phyloP scores from a whole-genome alignment of 805 yeast genomes.

The Candida boleticola region DNA sequence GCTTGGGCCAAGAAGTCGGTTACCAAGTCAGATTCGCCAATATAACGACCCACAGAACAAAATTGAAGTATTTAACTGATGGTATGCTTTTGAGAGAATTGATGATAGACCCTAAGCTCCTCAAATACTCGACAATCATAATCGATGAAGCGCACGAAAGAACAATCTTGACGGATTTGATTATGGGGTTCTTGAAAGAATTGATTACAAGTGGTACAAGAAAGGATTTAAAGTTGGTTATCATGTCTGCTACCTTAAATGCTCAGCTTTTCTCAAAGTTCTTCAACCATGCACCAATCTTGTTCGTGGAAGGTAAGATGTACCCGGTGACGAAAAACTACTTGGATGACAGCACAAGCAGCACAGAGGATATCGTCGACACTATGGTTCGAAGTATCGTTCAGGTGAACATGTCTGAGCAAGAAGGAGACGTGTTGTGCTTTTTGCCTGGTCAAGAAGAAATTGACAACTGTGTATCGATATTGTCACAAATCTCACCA shows the following conservation, averaged over 20 bases:
- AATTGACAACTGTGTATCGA: slow-evolving; percentile 76
- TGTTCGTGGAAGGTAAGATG: slow-evolving; percentile 87
- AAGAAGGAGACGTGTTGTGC: slow-evolving; percentile 85
- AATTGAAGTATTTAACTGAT: slow-evolving; percentile 85
- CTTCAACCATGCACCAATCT: slow-evolving; percentile 75
- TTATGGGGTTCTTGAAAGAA: slow-evolving; percentile 83
- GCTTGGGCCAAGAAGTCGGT: slow-evolving; percentile 80
- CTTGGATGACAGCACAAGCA: slow-evolving; percentile 49
- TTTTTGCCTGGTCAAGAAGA: slow-evolving; percentile 97
- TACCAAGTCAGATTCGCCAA: slow-evolving; percentile 92
- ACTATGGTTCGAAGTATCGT: slow-evolving; percentile 68
- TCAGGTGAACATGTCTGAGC: slow-evolving; percentile 78
- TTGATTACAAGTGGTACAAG: slow-evolving; percentile 49
- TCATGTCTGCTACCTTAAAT: slow-evolving; percentile 97
- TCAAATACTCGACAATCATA: slow-evolving; percentile 69
- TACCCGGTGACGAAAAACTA: slow-evolving; percentile 78
- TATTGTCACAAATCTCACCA: slow-evolving; percentile 60
- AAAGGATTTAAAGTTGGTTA: slow-evolving; percentile 62
- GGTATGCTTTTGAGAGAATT: slow-evolving; percentile 95
- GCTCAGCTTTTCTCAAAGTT: slow-evolving; percentile 83
- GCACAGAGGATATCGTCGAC: slow-evolving; percentile 78
- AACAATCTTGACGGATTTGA: slow-evolving; percentile 84
- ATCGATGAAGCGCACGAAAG: slow-evolving; percentile 98
- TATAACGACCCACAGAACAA: slow-evolving; percentile 54
- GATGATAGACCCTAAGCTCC: slow-evolving; percentile 66